Conservation (phyloP, 129 eudicot genomes). For the Lactuca saligna region DNA sequence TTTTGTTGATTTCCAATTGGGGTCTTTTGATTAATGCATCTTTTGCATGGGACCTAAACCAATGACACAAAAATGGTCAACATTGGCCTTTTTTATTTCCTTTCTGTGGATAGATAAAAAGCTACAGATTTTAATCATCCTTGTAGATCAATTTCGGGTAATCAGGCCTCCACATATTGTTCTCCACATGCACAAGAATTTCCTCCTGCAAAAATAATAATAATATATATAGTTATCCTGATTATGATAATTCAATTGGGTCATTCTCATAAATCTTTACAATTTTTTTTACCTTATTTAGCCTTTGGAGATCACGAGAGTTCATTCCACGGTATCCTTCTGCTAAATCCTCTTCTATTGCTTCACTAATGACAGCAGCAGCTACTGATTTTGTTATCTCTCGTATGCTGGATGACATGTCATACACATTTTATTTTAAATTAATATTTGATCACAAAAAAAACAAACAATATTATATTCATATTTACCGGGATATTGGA, state of each 20-base stretch:
- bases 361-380: slow-evolving; percentile 84
- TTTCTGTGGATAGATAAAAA: background rate
- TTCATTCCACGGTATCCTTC: slow-evolving; percentile 95
- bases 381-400: slow-evolving; percentile 90
- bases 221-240: too few species aligned
- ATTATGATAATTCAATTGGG: too few species aligned
- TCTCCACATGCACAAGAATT: slow-evolving; percentile 51
- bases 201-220: slow-evolving; percentile 54
- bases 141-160: slow-evolving; percentile 84
- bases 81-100: slow-evolving; percentile 13
- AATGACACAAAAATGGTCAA: background rate
- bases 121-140: slow-evolving; percentile 36
- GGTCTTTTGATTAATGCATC: too few species aligned
- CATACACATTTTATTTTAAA: slow-evolving; percentile 2
- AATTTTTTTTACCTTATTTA: slow-evolving; percentile 50
- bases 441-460: background rate
- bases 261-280: too few species aligned
- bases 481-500: slow-evolving; percentile 65
- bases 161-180: slow-evolving; percentile 92
- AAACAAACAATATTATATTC: background rate
- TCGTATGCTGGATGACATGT: slow-evolving; percentile 62
- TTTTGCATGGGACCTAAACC: background rate
- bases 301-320: slow-evolving; percentile 66
- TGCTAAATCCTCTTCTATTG: slow-evolving; percentile 79
- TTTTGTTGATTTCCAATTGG: too few species aligned